Evolutionary conservation across 2,329 filamentous ascomycete genomes (phyloP), one percentile per base, ranked within the genome.

Genomic region (Botrytis medusae): DNA sequence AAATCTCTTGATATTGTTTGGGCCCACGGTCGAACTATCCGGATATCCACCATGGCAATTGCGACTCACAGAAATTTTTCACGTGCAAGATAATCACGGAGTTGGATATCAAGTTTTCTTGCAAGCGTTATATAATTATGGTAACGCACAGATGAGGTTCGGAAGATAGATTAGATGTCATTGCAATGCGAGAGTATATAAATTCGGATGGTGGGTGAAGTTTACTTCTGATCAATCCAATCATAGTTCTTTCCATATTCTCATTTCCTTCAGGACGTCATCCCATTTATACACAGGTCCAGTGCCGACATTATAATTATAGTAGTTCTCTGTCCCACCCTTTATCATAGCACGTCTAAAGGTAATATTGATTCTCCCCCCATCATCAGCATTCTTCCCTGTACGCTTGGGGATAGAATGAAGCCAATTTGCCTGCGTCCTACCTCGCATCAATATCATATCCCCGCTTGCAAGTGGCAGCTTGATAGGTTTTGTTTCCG

Each of bases 41-140:
- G 94, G 96, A 16, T 99, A 98, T 81, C 96, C 96, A 16, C 96
- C 96, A 1, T 99, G 96, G 96, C 96, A 98, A 83, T 88, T 98
- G 75, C 89, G 96, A 61, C 84, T 99, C 80, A 98, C 95, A 0
- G 96, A 99, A 85, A 98, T 99, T 73, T 98, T 95, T 82, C 89
- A 90, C 79, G 85, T 93, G 20, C 87, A 88, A 73, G 92, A 95
- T 80, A 94, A 94, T 81, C 88, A 92, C 75, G 90, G 90, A 1
- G 95, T 99, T 29, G 94, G 94, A 62, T 99, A 99, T 82, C 95
- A 98, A 81, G 92, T 97, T 44, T 99, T 98, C 82, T 85, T 98
- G 76, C 88, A 91, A 76, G 95, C 92, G 1, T 84, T 99, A 78
- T 92, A 93, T 82, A 93, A 92, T 79, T 99, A 90, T 83, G 92